A percentile compares a stretch with the other conserved stretches of the same genome.
Evolutionary conservation across 1,284 basidiomycete species (phyloP).

Genomic region (Salmacisia buchloeana): DNA sequence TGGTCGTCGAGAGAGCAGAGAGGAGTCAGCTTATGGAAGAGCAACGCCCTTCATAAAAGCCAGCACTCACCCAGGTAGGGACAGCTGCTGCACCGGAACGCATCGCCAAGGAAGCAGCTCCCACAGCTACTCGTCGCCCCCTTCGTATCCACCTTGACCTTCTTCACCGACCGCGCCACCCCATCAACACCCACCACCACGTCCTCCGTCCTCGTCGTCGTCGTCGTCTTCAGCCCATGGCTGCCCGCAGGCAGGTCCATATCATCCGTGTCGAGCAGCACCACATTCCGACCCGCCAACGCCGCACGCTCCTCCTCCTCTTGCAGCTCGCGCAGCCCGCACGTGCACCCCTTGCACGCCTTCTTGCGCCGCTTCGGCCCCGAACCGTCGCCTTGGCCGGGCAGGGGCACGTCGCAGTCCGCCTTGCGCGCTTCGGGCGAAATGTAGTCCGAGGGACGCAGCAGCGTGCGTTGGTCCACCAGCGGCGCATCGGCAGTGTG

Average conservation of each 20-base stretch:
- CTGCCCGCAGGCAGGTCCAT: conserved; percentile 35
- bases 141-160: conserved; percentile 48
- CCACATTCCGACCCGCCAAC: conserved; percentile 20
- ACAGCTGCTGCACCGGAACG: conserved; percentile 90
- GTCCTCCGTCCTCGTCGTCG: conserved; percentile 34
- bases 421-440: conserved; percentile 34
- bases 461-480: conserved; percentile 39
- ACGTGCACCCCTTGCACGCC: conserved; percentile 50
- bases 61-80: conserved; percentile 78
- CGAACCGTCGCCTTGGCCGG: conserved; percentile 19
- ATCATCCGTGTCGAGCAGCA: conserved; percentile 39
- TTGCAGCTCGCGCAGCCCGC: conserved; percentile 45
- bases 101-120: conserved; percentile 96
- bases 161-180: conserved; percentile 41
- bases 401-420: conserved; percentile 38
- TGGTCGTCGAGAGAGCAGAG: conserved; percentile 7
- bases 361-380: conserved; percentile 36
- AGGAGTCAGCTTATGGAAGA: neutral
- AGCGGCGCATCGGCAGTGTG: conserved; percentile 22
- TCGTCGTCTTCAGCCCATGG: conserved; percentile 11
- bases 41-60: neutral
- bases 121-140: conserved; percentile 80
- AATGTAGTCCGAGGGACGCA: conserved; percentile 30
- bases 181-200: conserved; percentile 45
- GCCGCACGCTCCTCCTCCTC: conserved; percentile 38